Conservation (phyloP, 2,329 filamentous ascomycete genomes). For the Tolypocladium sp. region DNA sequence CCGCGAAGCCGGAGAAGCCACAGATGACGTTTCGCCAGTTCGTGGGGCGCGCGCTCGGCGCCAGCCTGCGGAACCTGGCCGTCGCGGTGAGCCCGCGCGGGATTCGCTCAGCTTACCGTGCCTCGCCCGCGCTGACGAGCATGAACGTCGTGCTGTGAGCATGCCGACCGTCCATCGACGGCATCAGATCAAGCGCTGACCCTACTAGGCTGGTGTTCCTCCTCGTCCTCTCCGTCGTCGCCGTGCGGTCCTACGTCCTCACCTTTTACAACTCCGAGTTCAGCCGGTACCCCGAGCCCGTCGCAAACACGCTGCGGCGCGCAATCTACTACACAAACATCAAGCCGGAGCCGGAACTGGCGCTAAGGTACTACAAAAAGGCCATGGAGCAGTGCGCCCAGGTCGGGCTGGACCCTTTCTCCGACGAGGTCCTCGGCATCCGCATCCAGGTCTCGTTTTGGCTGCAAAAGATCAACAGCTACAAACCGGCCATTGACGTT, state of each 20-base stretch:
- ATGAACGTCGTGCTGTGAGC: slow-evolving; percentile 20
- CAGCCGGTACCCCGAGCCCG: slow-evolving; percentile 54
- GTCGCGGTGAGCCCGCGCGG: slow-evolving; percentile 24
- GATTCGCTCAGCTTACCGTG: slow-evolving; percentile 22
- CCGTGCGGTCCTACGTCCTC: slow-evolving; percentile 36
- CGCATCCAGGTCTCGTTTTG: slow-evolving; percentile 73
- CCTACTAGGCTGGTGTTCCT: slow-evolving; percentile 18
- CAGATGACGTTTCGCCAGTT: slow-evolving; percentile 23
- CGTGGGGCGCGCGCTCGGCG: slow-evolving; percentile 18
- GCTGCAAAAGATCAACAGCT: slow-evolving; percentile 68
- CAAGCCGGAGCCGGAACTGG: slow-evolving; percentile 62
- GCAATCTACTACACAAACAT: slow-evolving; percentile 83
- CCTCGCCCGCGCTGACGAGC: slow-evolving; percentile 19
- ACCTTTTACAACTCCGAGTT: slow-evolving; percentile 48
- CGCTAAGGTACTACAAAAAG: slow-evolving; percentile 74
- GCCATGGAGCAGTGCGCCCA: slow-evolving; percentile 67
- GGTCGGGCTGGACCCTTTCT: slow-evolving; percentile 75
- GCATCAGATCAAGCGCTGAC: slow-evolving; percentile 2
- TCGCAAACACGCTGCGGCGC: slow-evolving; percentile 69
- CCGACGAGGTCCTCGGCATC: slow-evolving; percentile 83
- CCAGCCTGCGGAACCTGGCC: slow-evolving; percentile 23
- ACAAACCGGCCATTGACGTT: slow-evolving; percentile 62
- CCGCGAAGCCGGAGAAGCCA: slow-evolving; percentile 11
- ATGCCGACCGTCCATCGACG: not conserved
- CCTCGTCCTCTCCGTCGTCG: slow-evolving; percentile 18